These are phyloP conservation scores for Plasmodium yoelii DNA, from an alignment of 169 alveolate species.

Conservation along the genomic window DNA sequence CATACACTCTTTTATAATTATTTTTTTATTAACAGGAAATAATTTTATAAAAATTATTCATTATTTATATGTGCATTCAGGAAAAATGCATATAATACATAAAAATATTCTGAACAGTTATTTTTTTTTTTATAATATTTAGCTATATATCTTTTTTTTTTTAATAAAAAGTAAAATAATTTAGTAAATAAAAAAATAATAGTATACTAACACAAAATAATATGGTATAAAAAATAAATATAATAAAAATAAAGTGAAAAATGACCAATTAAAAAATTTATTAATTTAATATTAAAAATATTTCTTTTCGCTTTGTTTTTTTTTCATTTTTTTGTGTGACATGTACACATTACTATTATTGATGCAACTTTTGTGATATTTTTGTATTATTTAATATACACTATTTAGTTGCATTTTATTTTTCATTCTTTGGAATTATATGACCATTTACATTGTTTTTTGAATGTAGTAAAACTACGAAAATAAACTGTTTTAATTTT, in stretches of 20 bases:
- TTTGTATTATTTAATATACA: too few relatives aligned
- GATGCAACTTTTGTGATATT: too few relatives aligned
- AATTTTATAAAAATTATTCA: constrained; percentile 12
- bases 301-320: background rate
- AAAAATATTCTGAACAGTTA: constrained; percentile 20
- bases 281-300: background rate
- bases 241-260: too few relatives aligned
- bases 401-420: too few relatives aligned
- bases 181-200: background rate
- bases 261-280: too few relatives aligned
- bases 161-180: background rate
- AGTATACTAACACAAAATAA: background rate
- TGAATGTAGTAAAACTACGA: too few relatives aligned
- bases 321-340: background rate
- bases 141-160: background rate
- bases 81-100: background rate
- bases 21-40: constrained; percentile 24
- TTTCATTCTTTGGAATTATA: too few relatives aligned
- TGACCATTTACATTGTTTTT: too few relatives aligned
- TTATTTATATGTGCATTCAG: constrained; percentile 9
- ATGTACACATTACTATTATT: too few relatives aligned
- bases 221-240: background rate
- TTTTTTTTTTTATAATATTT: constrained; percentile 4
- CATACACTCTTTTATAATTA: background rate
- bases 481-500: too few relatives aligned